A percentile compares a stretch with the other conserved stretches of the same genome.
Evolutionary conservation across 768 basidiomycete genomes (phyloP).

Genomic region (Amanita brunnescens): DNA sequence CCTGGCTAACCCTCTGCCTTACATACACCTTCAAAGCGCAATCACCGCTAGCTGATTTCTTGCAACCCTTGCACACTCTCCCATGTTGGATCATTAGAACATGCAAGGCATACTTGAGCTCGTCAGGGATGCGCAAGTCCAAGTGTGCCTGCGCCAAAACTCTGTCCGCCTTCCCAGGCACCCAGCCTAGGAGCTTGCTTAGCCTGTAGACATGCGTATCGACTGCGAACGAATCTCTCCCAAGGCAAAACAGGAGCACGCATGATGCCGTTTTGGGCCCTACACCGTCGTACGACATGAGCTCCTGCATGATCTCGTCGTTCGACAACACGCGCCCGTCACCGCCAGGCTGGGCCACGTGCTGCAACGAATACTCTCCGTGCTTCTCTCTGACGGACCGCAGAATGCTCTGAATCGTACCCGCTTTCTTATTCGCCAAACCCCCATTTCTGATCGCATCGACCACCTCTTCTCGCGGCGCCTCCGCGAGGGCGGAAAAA

Average conservation of each 20-base stretch:
- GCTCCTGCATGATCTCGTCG: constrained; percentile 46
- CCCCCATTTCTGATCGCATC: constrained; percentile 46
- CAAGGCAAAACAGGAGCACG: constrained; percentile 52
- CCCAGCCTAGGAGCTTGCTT: constrained; percentile 42
- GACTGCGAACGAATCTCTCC: constrained; percentile 53
- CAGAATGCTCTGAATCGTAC: constrained; percentile 42
- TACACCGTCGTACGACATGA: constrained; percentile 48
- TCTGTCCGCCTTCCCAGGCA: constrained; percentile 37
- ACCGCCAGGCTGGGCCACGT: constrained; percentile 25
- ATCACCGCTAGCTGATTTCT: constrained; percentile 17
- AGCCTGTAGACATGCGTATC: constrained; percentile 57
- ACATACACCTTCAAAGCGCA: constrained; percentile 27
- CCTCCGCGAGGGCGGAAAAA: constrained; percentile 39
- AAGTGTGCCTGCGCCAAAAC: constrained; percentile 50
- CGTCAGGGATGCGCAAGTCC: constrained; percentile 39
- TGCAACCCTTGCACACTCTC: constrained; percentile 45
- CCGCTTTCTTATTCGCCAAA: constrained; percentile 52
- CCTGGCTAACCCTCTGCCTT: constrained; percentile 11
- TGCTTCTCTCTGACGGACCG: constrained; percentile 33
- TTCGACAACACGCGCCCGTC: constrained; percentile 24
- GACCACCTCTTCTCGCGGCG: constrained; percentile 32
- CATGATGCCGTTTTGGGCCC: constrained; percentile 60
- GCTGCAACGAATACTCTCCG: constrained; percentile 49
- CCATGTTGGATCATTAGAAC: constrained; percentile 54
- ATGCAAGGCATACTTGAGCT: constrained; percentile 50